A percentile compares a stretch with the other conserved stretches of the same genome.
Conservation (phyloP, 2,329 filamentous ascomycete species). For the Cladophialophora yegresii region DNA sequence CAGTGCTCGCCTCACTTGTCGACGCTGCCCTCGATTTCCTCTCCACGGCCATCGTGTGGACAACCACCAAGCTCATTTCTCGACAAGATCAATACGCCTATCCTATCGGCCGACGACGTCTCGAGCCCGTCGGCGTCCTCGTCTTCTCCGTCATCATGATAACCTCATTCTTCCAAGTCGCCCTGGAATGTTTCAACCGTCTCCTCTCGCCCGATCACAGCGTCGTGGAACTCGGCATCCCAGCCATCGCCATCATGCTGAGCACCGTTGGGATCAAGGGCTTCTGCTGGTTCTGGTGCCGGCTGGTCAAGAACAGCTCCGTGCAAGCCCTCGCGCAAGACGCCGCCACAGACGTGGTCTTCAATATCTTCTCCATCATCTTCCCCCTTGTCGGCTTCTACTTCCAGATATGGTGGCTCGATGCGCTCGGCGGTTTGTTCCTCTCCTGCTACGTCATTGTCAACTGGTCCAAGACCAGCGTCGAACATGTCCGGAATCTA, state of each 20-base stretch:
- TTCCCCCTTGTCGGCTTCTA: conserved; percentile 82
- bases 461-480: conserved; percentile 74
- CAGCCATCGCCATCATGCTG: conserved; percentile 78
- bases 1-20: conserved; percentile 75
- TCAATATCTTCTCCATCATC: conserved; percentile 85
- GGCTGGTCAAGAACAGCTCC: conserved; percentile 79
- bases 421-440: conserved; percentile 74
- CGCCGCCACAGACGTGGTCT: conserved; percentile 76
- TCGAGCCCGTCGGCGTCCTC: conserved; percentile 78
- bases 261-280: conserved; percentile 80
- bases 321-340: conserved; percentile 76
- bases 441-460: conserved; percentile 77
- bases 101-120: conserved; percentile 72
- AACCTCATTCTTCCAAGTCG: conserved; percentile 78
- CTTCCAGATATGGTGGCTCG: conserved; percentile 78
- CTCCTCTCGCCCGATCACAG: conserved; percentile 63
- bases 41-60: conserved; percentile 78
- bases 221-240: conserved; percentile 70
- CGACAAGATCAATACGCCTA: conserved; percentile 73
- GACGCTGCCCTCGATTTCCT: conserved; percentile 80
- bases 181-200: conserved; percentile 67
- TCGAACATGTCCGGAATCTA: conserved; percentile 76
- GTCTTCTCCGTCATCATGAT: conserved; percentile 87
- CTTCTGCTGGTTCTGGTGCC: conserved; percentile 83
- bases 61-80: conserved; percentile 72